Evolutionary conservation across 495 filamentous ascomycete species (phyloP), one percentile per base, ranked within the genome.

Genomic region (Copromyces sp.): DNA sequence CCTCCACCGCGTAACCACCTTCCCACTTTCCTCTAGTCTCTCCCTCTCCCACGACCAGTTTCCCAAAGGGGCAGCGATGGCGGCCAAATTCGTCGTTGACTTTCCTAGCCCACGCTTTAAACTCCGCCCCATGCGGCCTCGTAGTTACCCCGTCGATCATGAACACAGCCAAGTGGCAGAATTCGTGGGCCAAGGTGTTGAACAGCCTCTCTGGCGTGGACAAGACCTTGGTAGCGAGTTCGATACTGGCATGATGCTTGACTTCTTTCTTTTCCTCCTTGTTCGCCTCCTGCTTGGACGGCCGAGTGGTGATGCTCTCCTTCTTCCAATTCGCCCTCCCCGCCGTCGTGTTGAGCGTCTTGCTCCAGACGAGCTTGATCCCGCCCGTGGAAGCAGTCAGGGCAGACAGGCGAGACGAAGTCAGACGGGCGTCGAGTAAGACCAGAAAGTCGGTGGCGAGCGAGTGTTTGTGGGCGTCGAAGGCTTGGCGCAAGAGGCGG

Each of bases 181-280:
- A 99, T 75, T 99, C 95, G 80, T 99, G 95, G 3, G 94, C 93
- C 29, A 98, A 77, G 1, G 93, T 92, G 80, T 97, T 97, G 68
- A 94, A 84, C 29, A 99, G 85, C 29, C 94, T 89, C 61, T 92
- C 84, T 71, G 91, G 87, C 78, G 90, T 88, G 79, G 90, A 86
- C 70, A 98, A 92, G 68, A 99, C 91, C 73, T 94, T 94, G 70
- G 92, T 89, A 0, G 95, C 92, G 4, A 99, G 87, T 75, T 98
- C 94, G 78, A 99, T 98, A 12, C 81, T 87, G 8, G 93, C 93
- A 75, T 90, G 79, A 78, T 97, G 93, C 39, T 85, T 83, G 24
- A 47, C 44, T 47, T 47, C 44, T 7, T 47, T 47, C 8, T 47
- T 24, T n/a, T 24, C 44, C 11, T 47, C n/a, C 41, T 47, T 47